phyloP scores from a whole-genome alignment of 2,329 filamentous ascomycete species.

The Sclerotinia nivalis region DNA sequence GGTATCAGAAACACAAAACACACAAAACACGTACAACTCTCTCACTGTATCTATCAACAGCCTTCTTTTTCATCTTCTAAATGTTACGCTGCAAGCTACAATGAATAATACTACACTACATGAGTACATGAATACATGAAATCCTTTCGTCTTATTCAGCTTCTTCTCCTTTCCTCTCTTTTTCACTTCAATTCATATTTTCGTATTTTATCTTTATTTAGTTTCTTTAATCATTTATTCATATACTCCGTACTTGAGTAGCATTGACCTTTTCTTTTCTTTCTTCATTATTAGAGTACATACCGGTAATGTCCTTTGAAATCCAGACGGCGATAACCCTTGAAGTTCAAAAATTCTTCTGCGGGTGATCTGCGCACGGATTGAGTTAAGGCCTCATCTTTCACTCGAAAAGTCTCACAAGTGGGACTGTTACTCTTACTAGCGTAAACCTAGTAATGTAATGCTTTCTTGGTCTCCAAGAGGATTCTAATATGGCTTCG shows the following conservation, averaged over 20 bases:
- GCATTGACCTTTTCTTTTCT: background rate
- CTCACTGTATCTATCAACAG: background rate
- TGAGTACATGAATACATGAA: background rate
- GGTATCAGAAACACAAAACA: background rate
- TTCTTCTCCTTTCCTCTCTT: conserved; percentile 5
- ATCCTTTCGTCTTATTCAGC: background rate
- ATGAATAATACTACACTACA: background rate
- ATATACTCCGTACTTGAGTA: background rate
- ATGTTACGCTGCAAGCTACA: background rate
- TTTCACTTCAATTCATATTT: background rate
- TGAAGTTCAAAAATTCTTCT: background rate
- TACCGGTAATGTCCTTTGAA: background rate
- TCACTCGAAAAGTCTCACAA: conserved; percentile 20
- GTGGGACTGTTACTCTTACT: conserved; percentile 21
- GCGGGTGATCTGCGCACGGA: conserved; percentile 19
- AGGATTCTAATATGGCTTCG: conserved; percentile 27
- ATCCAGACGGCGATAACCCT: conserved; percentile 15
- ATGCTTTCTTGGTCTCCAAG: conserved; percentile 23
- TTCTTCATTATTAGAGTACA: background rate
- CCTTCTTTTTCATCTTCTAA: background rate
- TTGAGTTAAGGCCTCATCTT: conserved; percentile 23
- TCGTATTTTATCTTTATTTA: background rate
- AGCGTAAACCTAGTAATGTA: conserved; percentile 24
- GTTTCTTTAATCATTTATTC: background rate
- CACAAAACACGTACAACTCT: background rate